Evolutionary conservation across 2,329 filamentous ascomycete genomes (phyloP), one percentile per base, ranked within the genome.

Genomic region (Xylariaceae sp.): DNA sequence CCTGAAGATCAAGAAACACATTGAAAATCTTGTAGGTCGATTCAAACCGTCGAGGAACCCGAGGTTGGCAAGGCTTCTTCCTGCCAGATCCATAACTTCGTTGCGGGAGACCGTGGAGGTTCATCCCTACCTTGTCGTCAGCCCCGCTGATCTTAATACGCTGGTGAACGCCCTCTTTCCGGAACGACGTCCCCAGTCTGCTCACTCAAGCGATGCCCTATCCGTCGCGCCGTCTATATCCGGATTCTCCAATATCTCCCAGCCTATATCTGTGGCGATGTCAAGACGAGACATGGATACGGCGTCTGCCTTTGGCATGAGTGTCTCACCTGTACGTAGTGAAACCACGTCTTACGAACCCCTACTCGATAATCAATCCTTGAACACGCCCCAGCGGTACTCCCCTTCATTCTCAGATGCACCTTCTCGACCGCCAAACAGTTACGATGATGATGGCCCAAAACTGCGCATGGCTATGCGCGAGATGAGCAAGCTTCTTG

Each of bases 121-220:
- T 8, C 88, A 89, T 69, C 88, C 87, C 37, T 94, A 91, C 69
- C 78, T 95, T 68, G 88, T 93, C 39, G 75, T 96, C 65, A 90
- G 88, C 69, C 85, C 90, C 41, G 83, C 88, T 47, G 92, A 97
- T 72, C 77, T 96, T 65, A 78, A 88, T 41, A 92, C 90, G 2
- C 76, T 96, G 67, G 83, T 95, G 63, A 90, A 94, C 72, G 88
- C 88, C 9, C 82, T 97, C 11, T 96, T 92, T 69, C 92, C 92
- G 0, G 87, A 90, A 67, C 81, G 82, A 56, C 79, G 87, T 47
- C 86, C 88, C 1, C 78, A 80, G 41, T 90, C 87, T 1, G 78
- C 78, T 58, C 80, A 83, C 44, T 88, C 77, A 63, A 84, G 78
- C 73, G 87, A 76, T 71, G 80, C 83, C 73, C 82, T 77, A 75